Conservation (phyloP, 1,139 yeast species). For the Geotrichum reessii region DNA sequence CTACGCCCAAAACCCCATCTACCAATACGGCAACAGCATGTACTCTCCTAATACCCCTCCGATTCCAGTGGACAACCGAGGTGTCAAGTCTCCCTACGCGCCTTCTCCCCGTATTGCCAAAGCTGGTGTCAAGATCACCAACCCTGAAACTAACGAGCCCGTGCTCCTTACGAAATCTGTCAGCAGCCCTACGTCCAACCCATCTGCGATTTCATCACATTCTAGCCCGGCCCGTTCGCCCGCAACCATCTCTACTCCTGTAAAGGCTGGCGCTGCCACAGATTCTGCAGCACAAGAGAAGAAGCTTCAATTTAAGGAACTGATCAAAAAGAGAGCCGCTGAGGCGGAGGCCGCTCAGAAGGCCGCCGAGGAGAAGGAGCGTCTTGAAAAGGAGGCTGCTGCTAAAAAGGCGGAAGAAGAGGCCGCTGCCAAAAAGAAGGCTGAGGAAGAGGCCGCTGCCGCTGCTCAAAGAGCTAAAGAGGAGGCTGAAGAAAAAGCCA, state of each 20-base stretch:
- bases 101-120: conserved; percentile 17
- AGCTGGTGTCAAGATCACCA: conserved; percentile 16
- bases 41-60: conserved; percentile 15
- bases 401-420: conserved; percentile 21
- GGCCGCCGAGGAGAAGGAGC: conserved; percentile 25
- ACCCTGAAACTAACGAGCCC: conserved; percentile 20
- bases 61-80: conserved; percentile 12
- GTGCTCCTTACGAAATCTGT: conserved; percentile 16
- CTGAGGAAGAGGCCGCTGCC: conserved; percentile 18
- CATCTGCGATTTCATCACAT: not conserved
- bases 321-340: conserved; percentile 23
- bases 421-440: conserved; percentile 5
- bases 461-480: conserved; percentile 23
- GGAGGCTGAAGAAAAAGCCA: conserved; percentile 25
- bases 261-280: conserved; percentile 20
- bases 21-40: conserved; percentile 1
- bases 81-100: conserved; percentile 12
- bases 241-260: conserved; percentile 22
- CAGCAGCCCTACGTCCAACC: conserved; percentile 12
- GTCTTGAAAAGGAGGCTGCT: conserved; percentile 21
- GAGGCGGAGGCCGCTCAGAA: conserved; percentile 25
- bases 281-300: conserved; percentile 18
- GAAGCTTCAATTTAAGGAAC: conserved; percentile 26
- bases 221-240: conserved; percentile 18
- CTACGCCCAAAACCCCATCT: not conserved